Base-by-base conservation (phyloP, 23 red algal genomes). In the Gracilaria gracilis region DNA sequence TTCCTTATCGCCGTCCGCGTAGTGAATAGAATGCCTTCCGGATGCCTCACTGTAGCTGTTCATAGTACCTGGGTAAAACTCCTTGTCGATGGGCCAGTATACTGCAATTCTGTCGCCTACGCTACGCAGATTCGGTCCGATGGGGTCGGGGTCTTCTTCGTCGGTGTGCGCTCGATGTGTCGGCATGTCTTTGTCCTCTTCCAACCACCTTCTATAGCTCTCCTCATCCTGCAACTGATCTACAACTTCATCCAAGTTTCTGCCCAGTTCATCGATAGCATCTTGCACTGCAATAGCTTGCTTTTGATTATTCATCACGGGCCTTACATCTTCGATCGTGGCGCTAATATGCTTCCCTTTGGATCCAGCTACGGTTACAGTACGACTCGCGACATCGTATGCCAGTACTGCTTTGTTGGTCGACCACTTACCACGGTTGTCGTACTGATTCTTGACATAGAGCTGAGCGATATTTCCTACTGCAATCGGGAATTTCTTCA, bases 381-480 rank as follows among this genome's bases (percentile, higher is more conserved):
- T 87, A n/a, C 65, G 6, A 11, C 40, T 75, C 4, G 14, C 13
- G 8, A 73, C 19, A 7, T 87, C 84, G 62, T 57, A 77, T 9
- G 64, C 57, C 65, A 87, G 0, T 0, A 87, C 4, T 19, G 84
- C 47, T 21, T 76, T 87, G 19, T 0, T 11, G 5, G 35, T 0
- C 0, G 48, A 73, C 84, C 84, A 87, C 15, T 58, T 49, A 21
- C 84, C 38, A 3, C 69, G 23, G 21, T 77, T 87, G 67, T 40
- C 31, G 17, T 87, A 6, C 12, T 59, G 0, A 9, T 87, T 48
- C 42, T 87, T 74, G 4, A 77, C 9, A 32, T 57, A 87, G 21
- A 87, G 6, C 72, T 73, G 84, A 15, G 77, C 67, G 44, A 75
- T 38, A 29, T 87, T 67, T 20, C 84, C 84, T 44, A 87, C 65